Base-by-base conservation (phyloP, 257 asterid species). In the Przewalskia tangutica region DNA sequence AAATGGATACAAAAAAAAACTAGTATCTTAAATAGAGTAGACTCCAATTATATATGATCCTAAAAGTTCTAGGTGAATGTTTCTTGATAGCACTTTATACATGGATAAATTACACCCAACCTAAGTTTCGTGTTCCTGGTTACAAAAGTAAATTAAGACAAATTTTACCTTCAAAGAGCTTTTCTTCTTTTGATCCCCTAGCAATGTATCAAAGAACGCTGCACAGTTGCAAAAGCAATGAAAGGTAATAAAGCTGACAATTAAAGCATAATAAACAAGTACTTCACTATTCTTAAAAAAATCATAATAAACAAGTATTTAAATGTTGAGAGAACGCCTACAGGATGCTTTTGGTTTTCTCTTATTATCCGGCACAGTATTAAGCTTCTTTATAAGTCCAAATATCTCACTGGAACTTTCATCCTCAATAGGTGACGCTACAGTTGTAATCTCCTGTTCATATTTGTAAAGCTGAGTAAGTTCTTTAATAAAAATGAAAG, bases 371-470 rank as follows among this genome's bases (percentile, higher is more conserved):
- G 97, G 86, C 81, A 83, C 91, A 68, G 90, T 89, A 87, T 95
- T 92, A 68, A 92, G 91, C 83, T 93, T 95, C 93, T 91, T 95
- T 77, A 95, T 91, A 55, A 92, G 97, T 56, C 97, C 97, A 89
- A 93, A 92, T 78, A 95, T 91, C 92, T 93, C 96, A 82, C 89
- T 89, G 84, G 97, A 94, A 78, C 82, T 90, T 81, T 90, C 99
- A 86, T 95, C 97, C 81, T 89, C 97, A 65, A 87, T 90, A 75
- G 96, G 94, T 81, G 95, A 86, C 44, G 79, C 87, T 73, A 87
- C n/a, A 58, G 88, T 63, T 23, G 86, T 77, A 84, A 83, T 86
- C 86, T 88, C 89, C 79, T 73, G 79, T 86, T 88, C 97, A 97
- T 94, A 94, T 87, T 80, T 36, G 73, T 55, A 67, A 55, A 38